Evolutionary conservation across 805 yeast genomes (phyloP), one percentile per base, ranked within the genome.

Genomic region (Cyberlindnera saturnus): DNA sequence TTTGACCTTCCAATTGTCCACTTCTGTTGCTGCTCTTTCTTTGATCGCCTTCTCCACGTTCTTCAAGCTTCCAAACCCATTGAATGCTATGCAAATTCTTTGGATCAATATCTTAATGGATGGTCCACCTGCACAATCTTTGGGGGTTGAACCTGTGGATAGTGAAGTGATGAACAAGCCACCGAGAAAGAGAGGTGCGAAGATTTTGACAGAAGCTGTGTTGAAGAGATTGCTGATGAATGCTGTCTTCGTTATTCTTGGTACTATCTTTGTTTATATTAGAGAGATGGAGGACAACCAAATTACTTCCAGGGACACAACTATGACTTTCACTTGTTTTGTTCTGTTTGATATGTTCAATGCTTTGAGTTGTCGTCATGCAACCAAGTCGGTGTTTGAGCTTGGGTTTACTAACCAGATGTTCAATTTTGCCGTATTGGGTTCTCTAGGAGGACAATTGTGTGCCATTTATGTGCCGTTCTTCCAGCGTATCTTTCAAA

Each of bases 41-140:
- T 71, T 91, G 54, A 82, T 93, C 58, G 96, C 96, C 1, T 69
- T 90, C 50, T 75, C 96, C 2, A 91, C 98, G 1, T 67, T 90
- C 43, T 81, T 90, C 59, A 86, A 86, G 45, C 72, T 91, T 46
- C 96, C 96, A 40, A 90, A 88, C 55, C 99, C 99, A 10, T 74
- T 91, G 55, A 91, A 91, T 61, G 96, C 99, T 26, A 91, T 91
- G 99, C 98, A 93, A 70, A 93, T 91, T 55, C 70, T 91, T 56
- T 91, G 98, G 97, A 91, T 91, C 62, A 91, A 91, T 62, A 93
- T 91, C 49, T 73, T 91, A 45, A 91, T 91, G 99, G 99, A 91
- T 67, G 99, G 99, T 1, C 99, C 99, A 10, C 99, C 99, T 4
- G 98, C 98, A 2, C 99, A 91, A 67, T 86, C 96, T 0, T 70